phyloP scores from a whole-genome alignment of 768 basidiomycete genomes.

The Mrakia blollopis region DNA sequence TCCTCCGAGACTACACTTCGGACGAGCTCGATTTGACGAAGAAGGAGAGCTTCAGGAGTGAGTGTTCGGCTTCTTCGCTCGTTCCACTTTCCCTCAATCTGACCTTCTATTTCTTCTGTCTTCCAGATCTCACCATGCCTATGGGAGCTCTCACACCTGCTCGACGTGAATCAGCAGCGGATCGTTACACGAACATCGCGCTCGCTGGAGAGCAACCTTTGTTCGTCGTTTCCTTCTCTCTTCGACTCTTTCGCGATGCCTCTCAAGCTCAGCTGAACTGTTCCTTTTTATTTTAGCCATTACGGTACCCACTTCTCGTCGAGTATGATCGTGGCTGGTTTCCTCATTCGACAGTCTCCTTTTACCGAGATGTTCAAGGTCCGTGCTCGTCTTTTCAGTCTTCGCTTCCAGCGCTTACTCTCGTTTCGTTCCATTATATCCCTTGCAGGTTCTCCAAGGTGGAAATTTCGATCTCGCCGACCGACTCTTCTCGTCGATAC shows the following conservation, averaged over 20 bases:
- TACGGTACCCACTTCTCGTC: constrained; percentile 84
- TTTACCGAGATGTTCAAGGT: constrained; percentile 80
- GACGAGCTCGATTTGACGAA: constrained; percentile 59
- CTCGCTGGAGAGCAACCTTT: constrained; percentile 67
- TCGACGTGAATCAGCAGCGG: constrained; percentile 67
- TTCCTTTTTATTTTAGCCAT: too few relatives aligned
- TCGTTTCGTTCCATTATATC: not conserved
- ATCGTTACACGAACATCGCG: constrained; percentile 66
- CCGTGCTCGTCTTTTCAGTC: not conserved
- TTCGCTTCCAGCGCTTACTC: constrained; percentile 23
- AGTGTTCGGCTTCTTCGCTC: constrained; percentile 39
- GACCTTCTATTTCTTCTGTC: constrained; percentile 29
- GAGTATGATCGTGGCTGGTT: constrained; percentile 95
- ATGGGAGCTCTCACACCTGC: constrained; percentile 83
- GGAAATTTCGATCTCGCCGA: constrained; percentile 85
- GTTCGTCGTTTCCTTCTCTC: constrained; percentile 12
- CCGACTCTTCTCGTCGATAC: constrained; percentile 52
- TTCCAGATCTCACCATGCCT: constrained; percentile 65
- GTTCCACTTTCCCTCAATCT: not conserved
- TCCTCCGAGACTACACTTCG: constrained; percentile 77
- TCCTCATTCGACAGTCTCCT: constrained; percentile 79
- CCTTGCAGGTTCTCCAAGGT: constrained; percentile 53
- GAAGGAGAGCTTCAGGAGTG: constrained; percentile 66
- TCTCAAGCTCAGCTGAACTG: too few relatives aligned
- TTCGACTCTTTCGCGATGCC: constrained; percentile 35